These are phyloP conservation scores for Cladosporium sp. DNA, from an alignment of 2,329 filamentous ascomycete species.

Conservation along the genomic window DNA sequence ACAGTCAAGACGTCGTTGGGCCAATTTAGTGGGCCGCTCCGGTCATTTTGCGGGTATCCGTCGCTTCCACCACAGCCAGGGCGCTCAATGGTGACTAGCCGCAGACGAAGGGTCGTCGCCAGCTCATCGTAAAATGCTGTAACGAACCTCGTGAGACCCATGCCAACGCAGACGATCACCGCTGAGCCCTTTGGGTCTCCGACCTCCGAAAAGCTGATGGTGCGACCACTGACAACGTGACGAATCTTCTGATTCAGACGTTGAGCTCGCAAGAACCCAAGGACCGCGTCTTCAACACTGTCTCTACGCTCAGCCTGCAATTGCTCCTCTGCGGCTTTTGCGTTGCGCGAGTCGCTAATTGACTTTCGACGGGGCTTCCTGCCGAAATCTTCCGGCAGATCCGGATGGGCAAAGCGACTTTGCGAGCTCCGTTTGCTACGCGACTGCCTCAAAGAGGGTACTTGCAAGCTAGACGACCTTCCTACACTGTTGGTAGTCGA, in stretches of 20 bases:
- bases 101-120: constrained; percentile 76
- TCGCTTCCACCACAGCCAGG: constrained; percentile 93
- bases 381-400: constrained; percentile 22
- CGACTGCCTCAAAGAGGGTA: neutral
- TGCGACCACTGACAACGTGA: constrained; percentile 76
- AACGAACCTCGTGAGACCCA: constrained; percentile 93
- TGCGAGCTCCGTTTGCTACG: neutral
- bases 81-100: constrained; percentile 87
- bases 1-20: constrained; percentile 91
- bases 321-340: constrained; percentile 55
- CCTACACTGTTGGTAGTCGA: neutral
- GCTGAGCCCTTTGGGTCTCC: constrained; percentile 86
- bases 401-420: constrained; percentile 17
- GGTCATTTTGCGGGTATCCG: constrained; percentile 70
- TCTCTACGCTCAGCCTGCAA: constrained; percentile 56
- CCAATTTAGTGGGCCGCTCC: constrained; percentile 80
- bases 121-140: constrained; percentile 97
- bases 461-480: neutral
- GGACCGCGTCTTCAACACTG: constrained; percentile 82
- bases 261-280: constrained; percentile 74
- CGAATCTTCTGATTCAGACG: constrained; percentile 81
- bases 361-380: constrained; percentile 26
- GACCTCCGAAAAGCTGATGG: constrained; percentile 94
- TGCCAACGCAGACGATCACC: constrained; percentile 94
- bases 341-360: constrained; percentile 24